phyloP scores from a whole-genome alignment of 768 basidiomycete genomes.

The Roridomyces roridus region DNA sequence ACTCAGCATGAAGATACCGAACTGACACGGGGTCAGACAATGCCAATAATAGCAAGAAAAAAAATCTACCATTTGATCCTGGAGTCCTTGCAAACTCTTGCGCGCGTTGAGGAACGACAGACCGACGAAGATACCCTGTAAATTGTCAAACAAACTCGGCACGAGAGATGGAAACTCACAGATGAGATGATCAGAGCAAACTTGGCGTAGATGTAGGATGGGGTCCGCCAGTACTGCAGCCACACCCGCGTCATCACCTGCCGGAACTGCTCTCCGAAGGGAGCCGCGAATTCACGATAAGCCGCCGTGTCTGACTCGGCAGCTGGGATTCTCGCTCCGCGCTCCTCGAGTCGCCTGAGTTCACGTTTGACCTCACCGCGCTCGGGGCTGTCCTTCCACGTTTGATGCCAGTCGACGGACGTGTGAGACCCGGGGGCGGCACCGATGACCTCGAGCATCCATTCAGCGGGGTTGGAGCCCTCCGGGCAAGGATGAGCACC shows the following conservation, averaged over 20 bases:
- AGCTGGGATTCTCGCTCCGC: constrained; percentile 17
- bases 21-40: constrained; percentile 7
- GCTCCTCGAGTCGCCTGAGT: constrained; percentile 32
- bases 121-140: constrained; percentile 31
- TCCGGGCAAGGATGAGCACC: constrained; percentile 57
- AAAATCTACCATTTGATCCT: constrained; percentile 29
- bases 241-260: constrained; percentile 32
- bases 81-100: constrained; percentile 32
- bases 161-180: neutral
- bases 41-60: neutral
- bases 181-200: constrained; percentile 1
- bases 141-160: too few relatives aligned
- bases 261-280: constrained; percentile 28
- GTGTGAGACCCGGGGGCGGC: constrained; percentile 46
- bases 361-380: constrained; percentile 40
- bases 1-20: constrained; percentile 34
- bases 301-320: constrained; percentile 16
- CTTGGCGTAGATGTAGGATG: constrained; percentile 33
- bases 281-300: constrained; percentile 28
- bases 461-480: constrained; percentile 66
- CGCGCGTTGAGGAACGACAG: constrained; percentile 37
- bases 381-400: constrained; percentile 47
- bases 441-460: constrained; percentile 51
- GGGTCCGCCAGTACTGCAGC: constrained; percentile 33
- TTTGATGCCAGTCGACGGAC: constrained; percentile 44